Evolutionary conservation across 2,329 filamentous ascomycete genomes (phyloP).

Genomic region (Shiraia bambusicola): DNA sequence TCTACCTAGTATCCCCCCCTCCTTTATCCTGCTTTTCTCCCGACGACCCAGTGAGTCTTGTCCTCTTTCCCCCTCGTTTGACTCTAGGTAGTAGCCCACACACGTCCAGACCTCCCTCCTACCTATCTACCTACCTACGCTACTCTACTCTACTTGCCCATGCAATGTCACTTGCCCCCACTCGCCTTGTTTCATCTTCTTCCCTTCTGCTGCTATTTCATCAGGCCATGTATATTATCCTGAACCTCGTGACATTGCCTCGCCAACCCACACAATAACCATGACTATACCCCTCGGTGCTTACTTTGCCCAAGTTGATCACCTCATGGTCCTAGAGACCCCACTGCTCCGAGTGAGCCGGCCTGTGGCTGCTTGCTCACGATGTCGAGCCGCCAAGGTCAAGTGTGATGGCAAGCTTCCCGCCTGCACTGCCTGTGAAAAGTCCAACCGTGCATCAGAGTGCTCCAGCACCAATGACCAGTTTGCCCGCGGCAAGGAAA

Average conservation of each 20-base stretch:
- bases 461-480: constrained; percentile 95
- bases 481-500: constrained; percentile 91
- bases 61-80: too few species aligned
- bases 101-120: too few species aligned
- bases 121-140: too few species aligned
- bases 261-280: background rate
- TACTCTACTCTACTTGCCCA: too few species aligned
- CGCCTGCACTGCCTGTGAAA: constrained; percentile 92
- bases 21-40: too few species aligned
- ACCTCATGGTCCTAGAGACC: constrained; percentile 53
- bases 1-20: too few species aligned
- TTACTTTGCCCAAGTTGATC: constrained; percentile 10
- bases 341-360: constrained; percentile 72
- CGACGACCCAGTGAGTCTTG: too few species aligned
- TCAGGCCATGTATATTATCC: background rate
- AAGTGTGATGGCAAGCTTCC: constrained; percentile 98
- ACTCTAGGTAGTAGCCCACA: too few species aligned
- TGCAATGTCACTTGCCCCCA: too few species aligned
- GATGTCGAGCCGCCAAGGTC: constrained; percentile 89
- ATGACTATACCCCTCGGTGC: constrained; percentile 2
- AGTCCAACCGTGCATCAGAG: constrained; percentile 79
- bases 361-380: constrained; percentile 76
- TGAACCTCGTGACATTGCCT: constrained; percentile 2
- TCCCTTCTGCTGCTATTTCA: constrained; percentile 3
- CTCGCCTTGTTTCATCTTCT: too few species aligned